Evolutionary conservation across 2,329 filamentous ascomycete species (phyloP).

Genomic region (Ophiostoma perfectum): DNA sequence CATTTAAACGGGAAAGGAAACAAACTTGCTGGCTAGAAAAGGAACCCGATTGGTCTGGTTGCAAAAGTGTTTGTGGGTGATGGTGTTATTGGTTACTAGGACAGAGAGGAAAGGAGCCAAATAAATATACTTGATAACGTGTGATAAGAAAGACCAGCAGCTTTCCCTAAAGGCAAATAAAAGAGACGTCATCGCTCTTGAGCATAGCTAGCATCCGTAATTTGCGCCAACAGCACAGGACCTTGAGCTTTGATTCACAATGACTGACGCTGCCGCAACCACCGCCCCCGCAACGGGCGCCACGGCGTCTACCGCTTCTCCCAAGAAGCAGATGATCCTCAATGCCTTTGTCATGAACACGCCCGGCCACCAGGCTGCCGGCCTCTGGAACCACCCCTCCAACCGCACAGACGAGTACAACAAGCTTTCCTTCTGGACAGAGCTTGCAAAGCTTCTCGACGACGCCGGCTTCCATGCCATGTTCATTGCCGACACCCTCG

Average conservation of each 20-base stretch:
- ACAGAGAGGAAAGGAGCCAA: background rate
- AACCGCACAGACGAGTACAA: conserved; percentile 24
- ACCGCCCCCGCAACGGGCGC: background rate
- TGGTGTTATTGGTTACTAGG: background rate
- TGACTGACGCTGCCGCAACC: background rate
- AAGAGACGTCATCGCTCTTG: background rate
- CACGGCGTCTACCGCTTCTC: background rate
- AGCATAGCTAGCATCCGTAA: background rate
- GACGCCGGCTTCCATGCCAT: conserved; percentile 24
- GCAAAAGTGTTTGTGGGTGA: background rate
- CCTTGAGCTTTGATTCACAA: background rate
- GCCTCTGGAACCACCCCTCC: conserved; percentile 24
- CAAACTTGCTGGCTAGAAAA: background rate
- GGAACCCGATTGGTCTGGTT: background rate
- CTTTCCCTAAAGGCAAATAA: background rate
- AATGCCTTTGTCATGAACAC: conserved; percentile 38
- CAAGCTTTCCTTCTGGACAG: conserved; percentile 22
- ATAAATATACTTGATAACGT: background rate
- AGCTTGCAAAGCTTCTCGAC: conserved; percentile 24
- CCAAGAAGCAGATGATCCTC: conserved; percentile 37
- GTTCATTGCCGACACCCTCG: conserved; percentile 25
- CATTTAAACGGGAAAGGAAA: background rate
- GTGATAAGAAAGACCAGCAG: background rate
- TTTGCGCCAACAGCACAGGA: too few relatives aligned
- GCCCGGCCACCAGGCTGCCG: conserved; percentile 24